phyloP scores from a whole-genome alignment of 2,329 filamentous ascomycete genomes.

The Escovopsis weberi region DNA sequence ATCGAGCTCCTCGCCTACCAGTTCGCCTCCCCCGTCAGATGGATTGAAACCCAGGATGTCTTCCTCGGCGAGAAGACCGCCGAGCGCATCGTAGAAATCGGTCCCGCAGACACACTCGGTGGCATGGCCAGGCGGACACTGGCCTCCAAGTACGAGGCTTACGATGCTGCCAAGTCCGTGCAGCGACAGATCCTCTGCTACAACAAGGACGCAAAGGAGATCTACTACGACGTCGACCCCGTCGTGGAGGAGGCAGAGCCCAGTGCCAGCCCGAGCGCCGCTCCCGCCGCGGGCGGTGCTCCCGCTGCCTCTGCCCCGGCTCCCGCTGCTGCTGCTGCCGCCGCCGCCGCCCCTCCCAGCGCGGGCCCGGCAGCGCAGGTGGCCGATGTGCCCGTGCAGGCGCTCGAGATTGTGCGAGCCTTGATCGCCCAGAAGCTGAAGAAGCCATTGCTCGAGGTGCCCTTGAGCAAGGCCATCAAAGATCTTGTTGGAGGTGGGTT shows the following conservation, averaged over 20 bases:
- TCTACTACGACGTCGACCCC: slow-evolving; percentile 97
- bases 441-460: slow-evolving; percentile 79
- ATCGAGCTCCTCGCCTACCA: slow-evolving; percentile 98
- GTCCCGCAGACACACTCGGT: slow-evolving; percentile 89
- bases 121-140: slow-evolving; percentile 95
- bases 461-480: slow-evolving; percentile 93
- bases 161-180: slow-evolving; percentile 91
- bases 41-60: slow-evolving; percentile 99
- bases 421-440: slow-evolving; percentile 96
- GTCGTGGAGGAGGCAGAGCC: slow-evolving; percentile 76
- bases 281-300: slow-evolving; percentile 1
- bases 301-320: slow-evolving; percentile 35
- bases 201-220: slow-evolving; percentile 98
- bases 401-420: slow-evolving; percentile 76
- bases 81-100: slow-evolving; percentile 94
- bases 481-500: slow-evolving; percentile 85
- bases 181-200: slow-evolving; percentile 98
- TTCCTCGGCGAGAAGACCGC: slow-evolving; percentile 92
- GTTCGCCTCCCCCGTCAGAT: slow-evolving; percentile 95
- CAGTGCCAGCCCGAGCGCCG: slow-evolving; percentile 21
- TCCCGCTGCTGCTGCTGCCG: slow-evolving; percentile 37
- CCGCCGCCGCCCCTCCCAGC: slow-evolving; percentile 45
- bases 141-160: slow-evolving; percentile 94
- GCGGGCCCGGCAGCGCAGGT: slow-evolving; percentile 79
- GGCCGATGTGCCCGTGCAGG: slow-evolving; percentile 72